Evolutionary conservation across 2,329 filamentous ascomycete genomes (phyloP).

Genomic region (Trichoderma lentiforme): DNA sequence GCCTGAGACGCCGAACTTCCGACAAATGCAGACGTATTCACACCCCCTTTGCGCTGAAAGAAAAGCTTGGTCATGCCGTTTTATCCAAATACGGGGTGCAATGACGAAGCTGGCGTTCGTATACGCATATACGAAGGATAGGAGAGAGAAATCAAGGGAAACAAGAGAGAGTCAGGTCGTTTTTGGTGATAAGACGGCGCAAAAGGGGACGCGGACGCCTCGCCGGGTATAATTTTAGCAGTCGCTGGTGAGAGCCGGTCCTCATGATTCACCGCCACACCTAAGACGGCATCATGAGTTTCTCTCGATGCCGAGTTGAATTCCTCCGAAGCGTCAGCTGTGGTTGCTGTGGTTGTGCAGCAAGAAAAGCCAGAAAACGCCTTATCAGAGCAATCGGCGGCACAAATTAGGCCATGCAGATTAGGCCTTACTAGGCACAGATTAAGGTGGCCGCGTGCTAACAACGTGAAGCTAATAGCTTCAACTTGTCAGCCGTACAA

Average conservation of each 20-base stretch:
- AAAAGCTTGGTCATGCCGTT: neutral
- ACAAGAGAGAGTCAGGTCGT: neutral
- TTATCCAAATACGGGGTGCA: neutral
- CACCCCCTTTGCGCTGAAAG: neutral
- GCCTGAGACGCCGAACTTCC: neutral
- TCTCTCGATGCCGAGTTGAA: neutral
- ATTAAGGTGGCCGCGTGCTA: constrained; percentile 2
- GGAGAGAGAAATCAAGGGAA: neutral
- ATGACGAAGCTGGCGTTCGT: neutral
- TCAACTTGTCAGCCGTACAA: constrained; percentile 3
- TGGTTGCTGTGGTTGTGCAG: neutral
- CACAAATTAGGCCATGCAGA: neutral
- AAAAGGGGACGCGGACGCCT: neutral
- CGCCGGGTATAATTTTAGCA: neutral
- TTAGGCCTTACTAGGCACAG: neutral
- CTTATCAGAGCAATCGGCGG: neutral
- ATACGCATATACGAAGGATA: neutral
- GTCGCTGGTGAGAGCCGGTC: neutral
- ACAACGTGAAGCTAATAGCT: neutral
- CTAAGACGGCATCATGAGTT: neutral
- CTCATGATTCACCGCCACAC: neutral
- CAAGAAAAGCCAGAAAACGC: neutral
- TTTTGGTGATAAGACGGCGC: neutral
- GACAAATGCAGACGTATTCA: neutral
- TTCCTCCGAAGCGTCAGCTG: neutral